Evolutionary conservation across 108 stramenopile genomes (phyloP), one percentile per base, ranked within the genome.

Genomic region (Nannochloropsis salina): DNA sequence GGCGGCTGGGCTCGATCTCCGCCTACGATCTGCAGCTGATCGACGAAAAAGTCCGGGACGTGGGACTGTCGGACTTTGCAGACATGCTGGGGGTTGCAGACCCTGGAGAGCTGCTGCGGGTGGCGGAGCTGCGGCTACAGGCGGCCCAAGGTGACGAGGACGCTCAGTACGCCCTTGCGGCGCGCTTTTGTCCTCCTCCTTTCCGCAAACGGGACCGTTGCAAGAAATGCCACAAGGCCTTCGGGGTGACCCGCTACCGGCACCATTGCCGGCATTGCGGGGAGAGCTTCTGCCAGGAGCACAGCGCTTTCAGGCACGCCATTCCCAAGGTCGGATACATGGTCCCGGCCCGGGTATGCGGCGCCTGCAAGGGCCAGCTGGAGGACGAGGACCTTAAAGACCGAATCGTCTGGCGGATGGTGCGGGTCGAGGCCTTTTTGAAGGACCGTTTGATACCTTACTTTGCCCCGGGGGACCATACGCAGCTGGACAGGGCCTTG

Each of bases 201-300:
- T 87, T 87, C 80, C 42, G 44, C 20, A 42, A 83, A 43, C 42
- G 42, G 21, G 79, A 43, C n/a, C 6, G 40, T 18, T 89, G 89
- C 88, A 44, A 44, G 12, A 44, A 42, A 9, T 97, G 96, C 86
- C 88, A 90, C 41, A 86, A 92, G 85, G 83, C 88, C 6, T 97
- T 97, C 92, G 94, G 94, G 47, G 93, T 94, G 9, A 93, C 95
- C 4, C 90, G 95, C 40, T 91, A 95, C 80, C 93, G 96, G 3
- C 96, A 97, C 88, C 96, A 97, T 90, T 97, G 96, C 90, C 87
- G 96, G 44, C 88, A 93, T 44, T 97, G 96, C 91, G 96, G 96
- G 21, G 88, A 92, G 41, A 85, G 84, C 6, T 85, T 95, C 94
- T 97, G 96, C 85, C 91, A 92, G 61, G 61, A 91, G 15, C 94